phyloP scores from a whole-genome alignment of 2,329 filamentous ascomycete genomes.

The Pseudogymnoascus sp. region DNA sequence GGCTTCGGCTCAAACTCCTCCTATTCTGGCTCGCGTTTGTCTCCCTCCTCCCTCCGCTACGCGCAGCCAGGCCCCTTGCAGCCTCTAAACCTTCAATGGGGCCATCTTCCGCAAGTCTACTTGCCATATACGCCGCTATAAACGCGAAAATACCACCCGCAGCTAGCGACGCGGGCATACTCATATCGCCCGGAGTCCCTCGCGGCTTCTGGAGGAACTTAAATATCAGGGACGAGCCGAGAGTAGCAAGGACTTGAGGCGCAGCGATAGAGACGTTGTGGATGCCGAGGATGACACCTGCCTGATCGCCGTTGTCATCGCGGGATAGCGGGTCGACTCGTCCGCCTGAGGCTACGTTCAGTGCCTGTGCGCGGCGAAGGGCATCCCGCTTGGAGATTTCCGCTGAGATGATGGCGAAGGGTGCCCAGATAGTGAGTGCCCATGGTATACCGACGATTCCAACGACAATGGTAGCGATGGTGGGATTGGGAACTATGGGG shows the following conservation, averaged over 20 bases:
- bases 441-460: constrained; percentile 81
- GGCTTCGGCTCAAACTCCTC: constrained; percentile 8
- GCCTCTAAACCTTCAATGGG: constrained; percentile 1
- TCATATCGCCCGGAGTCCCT: constrained; percentile 74
- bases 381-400: constrained; percentile 81
- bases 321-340: constrained; percentile 17
- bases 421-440: constrained; percentile 89
- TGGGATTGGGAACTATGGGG: constrained; percentile 63
- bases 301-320: constrained; percentile 18
- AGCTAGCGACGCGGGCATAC: constrained; percentile 77
- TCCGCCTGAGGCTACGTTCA: constrained; percentile 31
- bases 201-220: constrained; percentile 78
- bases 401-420: constrained; percentile 88
- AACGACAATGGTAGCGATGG: constrained; percentile 66
- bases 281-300: constrained; percentile 76
- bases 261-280: constrained; percentile 93
- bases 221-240: constrained; percentile 79
- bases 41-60: not conserved
- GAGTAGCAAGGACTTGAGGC: constrained; percentile 82
- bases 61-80: not conserved
- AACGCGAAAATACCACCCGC: constrained; percentile 75
- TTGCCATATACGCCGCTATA: constrained; percentile 58
- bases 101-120: constrained; percentile 25
- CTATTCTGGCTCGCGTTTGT: constrained; percentile 1
- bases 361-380: constrained; percentile 39